Conservation (phyloP, 2,329 filamentous ascomycete species). For the Aspergillus caelatus region DNA sequence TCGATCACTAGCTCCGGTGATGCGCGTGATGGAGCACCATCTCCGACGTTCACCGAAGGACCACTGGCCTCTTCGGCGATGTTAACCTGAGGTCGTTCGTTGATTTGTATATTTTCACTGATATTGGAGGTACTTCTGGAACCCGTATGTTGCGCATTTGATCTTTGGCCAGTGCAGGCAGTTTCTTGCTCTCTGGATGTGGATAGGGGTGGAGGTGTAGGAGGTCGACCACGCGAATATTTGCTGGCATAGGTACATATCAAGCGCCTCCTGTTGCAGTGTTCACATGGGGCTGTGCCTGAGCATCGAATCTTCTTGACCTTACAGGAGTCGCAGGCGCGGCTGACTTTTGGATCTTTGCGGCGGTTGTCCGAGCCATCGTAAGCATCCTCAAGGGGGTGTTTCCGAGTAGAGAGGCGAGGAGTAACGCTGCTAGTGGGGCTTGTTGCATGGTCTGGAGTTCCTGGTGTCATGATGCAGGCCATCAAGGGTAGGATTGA, state of each 20-base stretch:
- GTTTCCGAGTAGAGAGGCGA: not conserved
- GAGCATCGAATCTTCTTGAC: conserved; percentile 59
- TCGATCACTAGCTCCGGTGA: conserved; percentile 22
- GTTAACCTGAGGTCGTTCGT: not conserved
- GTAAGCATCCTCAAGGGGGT: not conserved
- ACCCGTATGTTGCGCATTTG: not conserved
- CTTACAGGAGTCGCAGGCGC: conserved; percentile 23
- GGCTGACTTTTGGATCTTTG: conserved; percentile 23
- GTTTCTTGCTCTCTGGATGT: not conserved
- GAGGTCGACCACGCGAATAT: conserved; percentile 17
- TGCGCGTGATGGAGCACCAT: conserved; percentile 5
- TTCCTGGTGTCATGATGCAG: not conserved
- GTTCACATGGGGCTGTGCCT: conserved; percentile 54
- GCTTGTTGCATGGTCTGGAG: not conserved
- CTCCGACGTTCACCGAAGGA: not conserved
- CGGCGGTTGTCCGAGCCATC: conserved; percentile 17
- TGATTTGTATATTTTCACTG: not conserved
- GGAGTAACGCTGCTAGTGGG: not conserved
- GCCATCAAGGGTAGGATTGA: not conserved
- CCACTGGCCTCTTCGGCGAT: not conserved
- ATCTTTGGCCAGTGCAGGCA: not conserved
- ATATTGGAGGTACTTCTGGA: not conserved
- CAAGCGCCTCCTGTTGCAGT: conserved; percentile 17
- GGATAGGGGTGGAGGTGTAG: conserved; percentile 12
- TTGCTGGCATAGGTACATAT: conserved; percentile 16